These are phyloP conservation scores for Penicillium herquei DNA, from an alignment of 495 filamentous ascomycete species.

Conservation along the genomic window DNA sequence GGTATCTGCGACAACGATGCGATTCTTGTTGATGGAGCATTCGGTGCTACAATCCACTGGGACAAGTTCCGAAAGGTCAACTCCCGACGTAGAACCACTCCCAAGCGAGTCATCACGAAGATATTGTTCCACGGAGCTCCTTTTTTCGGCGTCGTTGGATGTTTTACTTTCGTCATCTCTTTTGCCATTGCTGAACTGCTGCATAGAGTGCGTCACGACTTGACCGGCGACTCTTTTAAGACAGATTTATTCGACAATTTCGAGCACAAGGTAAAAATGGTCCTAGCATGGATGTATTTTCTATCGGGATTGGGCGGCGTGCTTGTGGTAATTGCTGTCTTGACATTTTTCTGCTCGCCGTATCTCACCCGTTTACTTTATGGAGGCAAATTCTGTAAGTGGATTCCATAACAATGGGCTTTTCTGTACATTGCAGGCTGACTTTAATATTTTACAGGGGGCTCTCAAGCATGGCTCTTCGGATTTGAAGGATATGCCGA, in stretches of 20 bases:
- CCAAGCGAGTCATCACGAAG: not conserved
- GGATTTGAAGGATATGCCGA: not conserved
- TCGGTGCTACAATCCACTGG: constrained; percentile 1
- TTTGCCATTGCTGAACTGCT: too few species aligned
- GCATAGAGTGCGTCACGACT: too few species aligned
- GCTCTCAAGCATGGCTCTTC: constrained; percentile 1
- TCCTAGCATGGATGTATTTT: not conserved
- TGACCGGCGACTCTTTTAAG: too few species aligned
- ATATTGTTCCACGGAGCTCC: not conserved
- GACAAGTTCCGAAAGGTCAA: not conserved
- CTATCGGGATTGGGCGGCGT: not conserved
- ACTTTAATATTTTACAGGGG: not conserved
- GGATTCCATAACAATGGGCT: not conserved
- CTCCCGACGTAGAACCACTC: not conserved
- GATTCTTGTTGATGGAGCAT: not conserved
- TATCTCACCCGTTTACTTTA: not conserved
- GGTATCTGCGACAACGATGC: not conserved
- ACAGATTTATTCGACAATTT: too few species aligned
- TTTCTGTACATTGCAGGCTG: not conserved
- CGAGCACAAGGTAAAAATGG: too few species aligned
- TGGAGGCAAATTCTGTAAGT: constrained; percentile 1
- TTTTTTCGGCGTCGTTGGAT: not conserved
- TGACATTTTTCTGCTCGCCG: not conserved
- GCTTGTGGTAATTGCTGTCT: not conserved
- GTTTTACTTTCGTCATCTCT: too few species aligned